Percentiles rank a stretch among this genome's conserved stretches.
phyloP scores from a whole-genome alignment of 2,329 filamentous ascomycete species.

The Aspergillus niger region DNA sequence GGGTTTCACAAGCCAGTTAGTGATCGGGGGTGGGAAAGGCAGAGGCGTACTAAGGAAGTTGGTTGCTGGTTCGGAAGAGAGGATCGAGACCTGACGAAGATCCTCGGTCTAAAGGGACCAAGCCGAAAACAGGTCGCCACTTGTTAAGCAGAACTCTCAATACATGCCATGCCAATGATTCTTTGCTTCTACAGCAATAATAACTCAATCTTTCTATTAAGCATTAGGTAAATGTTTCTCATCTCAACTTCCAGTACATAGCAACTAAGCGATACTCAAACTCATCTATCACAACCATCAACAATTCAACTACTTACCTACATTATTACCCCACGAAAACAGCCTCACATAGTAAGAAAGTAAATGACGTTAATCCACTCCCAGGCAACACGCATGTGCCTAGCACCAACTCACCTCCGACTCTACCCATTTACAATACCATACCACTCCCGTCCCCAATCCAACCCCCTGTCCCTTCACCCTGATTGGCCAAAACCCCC shows the following conservation, averaged over 20 bases:
- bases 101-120: conserved; percentile 43
- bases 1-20: conserved; percentile 29
- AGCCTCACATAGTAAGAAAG: too few relatives aligned
- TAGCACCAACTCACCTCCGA: too few relatives aligned
- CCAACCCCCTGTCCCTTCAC: background rate
- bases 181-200: too few relatives aligned
- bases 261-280: too few relatives aligned
- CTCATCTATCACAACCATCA: too few relatives aligned
- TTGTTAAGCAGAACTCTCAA: too few relatives aligned
- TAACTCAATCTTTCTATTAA: too few relatives aligned
- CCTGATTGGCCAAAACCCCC: background rate
- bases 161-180: too few relatives aligned
- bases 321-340: too few relatives aligned
- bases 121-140: conserved; percentile 5
- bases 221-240: too few relatives aligned
- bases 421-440: conserved; percentile 10
- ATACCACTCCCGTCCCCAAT: background rate
- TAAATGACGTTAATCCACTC: conserved; percentile 22
- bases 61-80: conserved; percentile 39
- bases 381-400: background rate
- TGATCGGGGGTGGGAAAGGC: too few relatives aligned
- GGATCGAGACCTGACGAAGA: conserved; percentile 28
- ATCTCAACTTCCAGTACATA: background rate
- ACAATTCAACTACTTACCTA: too few relatives aligned
- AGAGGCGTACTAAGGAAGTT: conserved; percentile 28